Base-by-base conservation (phyloP, 371 early-diverging fungal species). In the Mortierella polycephala region DNA sequence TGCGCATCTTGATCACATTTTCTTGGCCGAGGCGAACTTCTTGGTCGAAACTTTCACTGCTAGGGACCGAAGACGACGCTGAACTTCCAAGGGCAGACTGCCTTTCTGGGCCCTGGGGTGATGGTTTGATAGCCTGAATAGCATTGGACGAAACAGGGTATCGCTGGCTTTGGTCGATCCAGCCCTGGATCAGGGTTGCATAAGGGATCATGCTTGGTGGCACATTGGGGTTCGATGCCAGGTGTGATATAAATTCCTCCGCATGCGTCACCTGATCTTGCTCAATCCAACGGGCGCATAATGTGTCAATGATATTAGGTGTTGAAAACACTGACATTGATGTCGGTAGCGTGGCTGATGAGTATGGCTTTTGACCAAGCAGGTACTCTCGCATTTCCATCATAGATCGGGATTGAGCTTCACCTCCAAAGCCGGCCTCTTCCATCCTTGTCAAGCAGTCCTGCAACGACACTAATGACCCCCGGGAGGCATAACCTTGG, bases 81-180 rank as follows among this genome's bases (percentile, higher is more conserved):
- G 65, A 65, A 30, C 4, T 30, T 30, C 30, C 30, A 30, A 30
- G 1, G 4, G 4, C 30, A 30, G 30, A 30, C 30, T 30, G 30
- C 30, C 30, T 30, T 30, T 30, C 30, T 30, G 4, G 30, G 30
- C 4, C 30, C 30, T 30, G 2, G 30, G 30, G 4, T 30, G 30
- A 30, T 30, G 30, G 30, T 30, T 30, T 41, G 44, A 62, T 54
- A 14, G 69, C 62, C 30, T 65, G 60, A 5, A 75, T 30, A 16
- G 65, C 60, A 7, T 67, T 57, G 10, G 62, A 41, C 1, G 75
- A 69, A 13, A 74, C 57, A 2, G 55, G 21, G 23, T 61, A 64
- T 21, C 45, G 56, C 39, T 75, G 76, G 51, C 76, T 75, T 45
- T 67, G 67, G 5, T 60, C 21, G 23, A 75, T 75, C 76, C 76